A percentile compares a stretch with the other conserved stretches of the same genome.
Conservation (phyloP, 768 basidiomycete genomes). For the Leccinum longicurvipes region DNA sequence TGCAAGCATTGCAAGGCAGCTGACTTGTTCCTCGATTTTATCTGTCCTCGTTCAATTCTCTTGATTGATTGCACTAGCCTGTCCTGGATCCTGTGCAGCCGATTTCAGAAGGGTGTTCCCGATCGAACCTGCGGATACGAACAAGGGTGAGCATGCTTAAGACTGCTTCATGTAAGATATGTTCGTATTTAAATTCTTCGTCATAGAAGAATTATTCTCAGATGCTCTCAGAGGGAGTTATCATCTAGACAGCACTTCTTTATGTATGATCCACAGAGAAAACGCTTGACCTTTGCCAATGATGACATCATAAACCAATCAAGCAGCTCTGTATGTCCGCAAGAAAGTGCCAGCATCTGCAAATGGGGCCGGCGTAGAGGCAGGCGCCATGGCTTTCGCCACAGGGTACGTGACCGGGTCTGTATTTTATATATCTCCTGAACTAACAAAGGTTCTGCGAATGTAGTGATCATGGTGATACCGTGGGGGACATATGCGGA, state of each 20-base stretch:
- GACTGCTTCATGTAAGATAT: neutral
- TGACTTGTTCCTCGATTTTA: neutral
- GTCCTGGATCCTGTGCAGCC: neutral
- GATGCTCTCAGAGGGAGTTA: too few species aligned
- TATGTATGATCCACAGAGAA: neutral
- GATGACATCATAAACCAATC: slow-evolving; percentile 45
- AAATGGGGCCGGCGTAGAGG: slow-evolving; percentile 22
- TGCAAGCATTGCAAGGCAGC: neutral
- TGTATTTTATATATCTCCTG: neutral
- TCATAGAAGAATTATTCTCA: slow-evolving; percentile 3
- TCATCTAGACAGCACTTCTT: too few species aligned
- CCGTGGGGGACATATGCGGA: slow-evolving; percentile 41
- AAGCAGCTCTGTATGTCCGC: slow-evolving; percentile 23
- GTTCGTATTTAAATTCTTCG: neutral
- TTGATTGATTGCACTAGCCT: neutral
- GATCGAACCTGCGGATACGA: slow-evolving; percentile 4
- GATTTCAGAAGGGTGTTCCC: slow-evolving; percentile 1
- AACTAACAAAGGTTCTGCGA: slow-evolving; percentile 24
- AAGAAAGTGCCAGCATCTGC: slow-evolving; percentile 14
- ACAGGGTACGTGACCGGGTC: neutral
- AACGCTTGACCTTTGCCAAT: slow-evolving; percentile 25
- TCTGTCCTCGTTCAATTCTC: too few species aligned
- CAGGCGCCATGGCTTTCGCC: slow-evolving; percentile 23
- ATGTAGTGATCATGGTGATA: slow-evolving; percentile 38
- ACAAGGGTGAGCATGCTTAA: too few species aligned